Conservation (phyloP, 306 rosid genomes). For the Glycine soja region DNA sequence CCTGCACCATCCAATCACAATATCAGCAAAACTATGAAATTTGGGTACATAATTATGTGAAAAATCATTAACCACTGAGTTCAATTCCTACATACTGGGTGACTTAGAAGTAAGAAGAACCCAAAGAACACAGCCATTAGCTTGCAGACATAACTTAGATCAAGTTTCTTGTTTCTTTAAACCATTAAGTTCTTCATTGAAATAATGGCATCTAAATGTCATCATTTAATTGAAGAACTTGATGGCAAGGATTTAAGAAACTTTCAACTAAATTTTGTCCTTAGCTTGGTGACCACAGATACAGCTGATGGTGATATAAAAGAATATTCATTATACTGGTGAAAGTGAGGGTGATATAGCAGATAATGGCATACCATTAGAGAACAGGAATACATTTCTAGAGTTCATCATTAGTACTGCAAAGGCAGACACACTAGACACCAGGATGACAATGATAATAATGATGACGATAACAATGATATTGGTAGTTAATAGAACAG, state of each 20-base stretch:
- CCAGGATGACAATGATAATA: not conserved
- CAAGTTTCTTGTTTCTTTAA: not conserved
- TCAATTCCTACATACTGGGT: constrained; percentile 1
- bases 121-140: no score
- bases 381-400: no score
- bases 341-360: not conserved
- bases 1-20: constrained; percentile 58
- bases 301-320: not conserved
- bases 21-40: constrained; percentile 22
- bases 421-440: not conserved
- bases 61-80: not conserved
- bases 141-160: not conserved
- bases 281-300: not conserved
- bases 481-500: not conserved
- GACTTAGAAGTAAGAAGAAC: no score
- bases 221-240: no score
- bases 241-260: not conserved
- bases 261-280: not conserved
- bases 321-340: constrained; percentile 23
- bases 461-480: not conserved
- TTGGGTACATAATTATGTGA: no score
- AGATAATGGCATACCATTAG: not conserved
- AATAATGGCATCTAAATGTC: no score
- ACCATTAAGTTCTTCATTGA: no score
- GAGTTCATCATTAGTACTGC: no score